Percentiles rank a stretch among this genome's conserved stretches.
Evolutionary conservation across 2,329 filamentous ascomycete species (phyloP).

Genomic region (Xylariales sp.): DNA sequence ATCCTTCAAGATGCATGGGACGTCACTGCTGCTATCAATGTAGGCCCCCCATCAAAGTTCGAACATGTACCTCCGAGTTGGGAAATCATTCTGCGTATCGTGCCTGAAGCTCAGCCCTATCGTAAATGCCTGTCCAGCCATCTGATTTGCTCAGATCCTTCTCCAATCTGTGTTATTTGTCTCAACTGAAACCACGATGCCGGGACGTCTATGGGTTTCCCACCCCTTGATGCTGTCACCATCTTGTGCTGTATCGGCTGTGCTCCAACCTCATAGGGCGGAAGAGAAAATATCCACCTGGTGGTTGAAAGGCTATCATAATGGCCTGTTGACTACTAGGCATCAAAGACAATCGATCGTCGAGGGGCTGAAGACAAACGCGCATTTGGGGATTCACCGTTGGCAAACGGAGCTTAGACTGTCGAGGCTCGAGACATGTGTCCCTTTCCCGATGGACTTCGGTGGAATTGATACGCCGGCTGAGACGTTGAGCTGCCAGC

Average conservation of each 20-base stretch:
- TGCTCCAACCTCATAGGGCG: not conserved
- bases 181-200: not conserved
- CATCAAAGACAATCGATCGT: too few relatives aligned
- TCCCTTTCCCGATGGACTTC: not conserved
- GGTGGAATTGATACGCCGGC: slow-evolving; percentile 5
- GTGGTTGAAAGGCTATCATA: too few relatives aligned
- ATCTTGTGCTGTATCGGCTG: not conserved
- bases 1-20: not conserved
- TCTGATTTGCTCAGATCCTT: not conserved
- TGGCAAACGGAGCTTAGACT: too few relatives aligned
- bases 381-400: too few relatives aligned
- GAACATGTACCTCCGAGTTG: not conserved
- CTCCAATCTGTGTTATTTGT: not conserved
- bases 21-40: slow-evolving; percentile 1
- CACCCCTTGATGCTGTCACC: not conserved
- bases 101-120: not conserved
- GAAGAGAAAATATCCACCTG: not conserved
- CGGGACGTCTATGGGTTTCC: not conserved
- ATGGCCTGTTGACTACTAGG: too few relatives aligned
- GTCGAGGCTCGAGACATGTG: too few relatives aligned
- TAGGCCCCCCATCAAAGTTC: slow-evolving; percentile 1
- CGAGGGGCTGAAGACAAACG: too few relatives aligned
- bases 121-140: not conserved
- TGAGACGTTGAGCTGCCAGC: too few relatives aligned
- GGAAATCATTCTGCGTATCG: not conserved